Percentiles rank a stretch among this genome's conserved stretches.
Conservation (phyloP, 768 basidiomycete species). For the Mycena kentingensis region DNA sequence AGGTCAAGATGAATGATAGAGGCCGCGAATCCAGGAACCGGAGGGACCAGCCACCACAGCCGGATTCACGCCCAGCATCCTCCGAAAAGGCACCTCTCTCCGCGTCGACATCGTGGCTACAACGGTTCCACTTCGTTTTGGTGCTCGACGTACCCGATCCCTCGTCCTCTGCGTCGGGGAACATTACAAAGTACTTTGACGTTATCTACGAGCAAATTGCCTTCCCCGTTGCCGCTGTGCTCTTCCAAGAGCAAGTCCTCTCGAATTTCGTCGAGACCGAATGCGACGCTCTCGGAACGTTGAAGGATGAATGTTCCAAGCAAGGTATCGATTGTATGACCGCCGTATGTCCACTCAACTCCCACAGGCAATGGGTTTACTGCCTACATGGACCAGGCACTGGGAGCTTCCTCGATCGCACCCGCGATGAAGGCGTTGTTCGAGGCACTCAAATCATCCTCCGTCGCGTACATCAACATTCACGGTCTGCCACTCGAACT, state of each 20-base stretch:
- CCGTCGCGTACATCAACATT: slow-evolving; percentile 78
- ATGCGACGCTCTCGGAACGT: slow-evolving; percentile 65
- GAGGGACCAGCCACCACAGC: slow-evolving; percentile 33
- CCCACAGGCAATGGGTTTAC: slow-evolving; percentile 59
- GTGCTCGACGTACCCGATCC: slow-evolving; percentile 91
- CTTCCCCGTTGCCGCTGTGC: slow-evolving; percentile 87
- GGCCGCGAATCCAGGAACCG: slow-evolving; percentile 58
- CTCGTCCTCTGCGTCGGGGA: slow-evolving; percentile 78
- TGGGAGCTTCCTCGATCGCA: slow-evolving; percentile 70
- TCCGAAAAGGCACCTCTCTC: slow-evolving; percentile 37
- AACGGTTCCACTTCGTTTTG: slow-evolving; percentile 83
- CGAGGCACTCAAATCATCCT: slow-evolving; percentile 72
- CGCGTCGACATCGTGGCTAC: slow-evolving; percentile 52
- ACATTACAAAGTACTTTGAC: slow-evolving; percentile 78
- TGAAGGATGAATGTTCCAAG: slow-evolving; percentile 70
- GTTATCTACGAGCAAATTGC: slow-evolving; percentile 87
- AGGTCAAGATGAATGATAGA: slow-evolving; percentile 48
- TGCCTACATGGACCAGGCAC: slow-evolving; percentile 56
- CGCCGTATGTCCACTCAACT: slow-evolving; percentile 1
- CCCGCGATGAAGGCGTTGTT: slow-evolving; percentile 79
- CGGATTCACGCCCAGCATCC: slow-evolving; percentile 29
- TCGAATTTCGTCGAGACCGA: slow-evolving; percentile 85
- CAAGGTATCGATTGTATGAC: slow-evolving; percentile 47
- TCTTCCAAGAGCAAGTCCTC: slow-evolving; percentile 88
- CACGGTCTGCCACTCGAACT: slow-evolving; percentile 81